Evolutionary conservation across 73 alveolate species (phyloP).

Genomic region (Breviolum minutum): DNA sequence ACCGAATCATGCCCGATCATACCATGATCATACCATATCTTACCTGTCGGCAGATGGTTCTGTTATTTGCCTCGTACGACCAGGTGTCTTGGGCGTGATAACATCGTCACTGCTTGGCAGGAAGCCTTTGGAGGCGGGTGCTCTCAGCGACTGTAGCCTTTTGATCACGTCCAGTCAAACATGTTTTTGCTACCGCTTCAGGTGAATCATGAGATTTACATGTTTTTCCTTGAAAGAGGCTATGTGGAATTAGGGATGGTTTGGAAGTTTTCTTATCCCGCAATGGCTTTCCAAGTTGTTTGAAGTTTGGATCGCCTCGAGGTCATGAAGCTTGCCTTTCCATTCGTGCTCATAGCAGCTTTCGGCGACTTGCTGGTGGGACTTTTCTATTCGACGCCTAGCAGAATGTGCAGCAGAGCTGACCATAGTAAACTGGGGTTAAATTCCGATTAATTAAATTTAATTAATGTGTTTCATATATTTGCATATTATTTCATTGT

Average conservation of each 20-base stretch:
- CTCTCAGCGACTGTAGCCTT: background rate
- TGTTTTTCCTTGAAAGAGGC: background rate
- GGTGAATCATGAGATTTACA: too few species aligned
- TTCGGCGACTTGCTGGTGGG: background rate
- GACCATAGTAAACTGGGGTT: too few species aligned
- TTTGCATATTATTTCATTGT: too few species aligned
- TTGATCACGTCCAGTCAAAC: too few species aligned
- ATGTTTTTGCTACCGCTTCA: too few species aligned
- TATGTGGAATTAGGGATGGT: background rate
- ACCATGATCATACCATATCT: too few species aligned
- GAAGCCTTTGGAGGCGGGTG: slow-evolving; percentile 5
- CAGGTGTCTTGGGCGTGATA: background rate
- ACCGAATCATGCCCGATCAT: too few species aligned
- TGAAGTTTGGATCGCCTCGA: background rate
- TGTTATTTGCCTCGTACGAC: background rate
- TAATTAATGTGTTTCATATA: too few species aligned
- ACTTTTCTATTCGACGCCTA: background rate
- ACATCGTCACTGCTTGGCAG: background rate
- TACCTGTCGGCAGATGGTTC: too few species aligned
- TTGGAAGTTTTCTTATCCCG: background rate
- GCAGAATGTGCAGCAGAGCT: too few species aligned
- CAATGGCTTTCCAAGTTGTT: too few species aligned
- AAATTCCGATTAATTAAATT: too few species aligned
- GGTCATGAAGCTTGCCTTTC: background rate
- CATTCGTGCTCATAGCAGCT: background rate